phyloP scores from a whole-genome alignment of 192 early-diverging fungal genomes.

The Backusella macrospora region DNA sequence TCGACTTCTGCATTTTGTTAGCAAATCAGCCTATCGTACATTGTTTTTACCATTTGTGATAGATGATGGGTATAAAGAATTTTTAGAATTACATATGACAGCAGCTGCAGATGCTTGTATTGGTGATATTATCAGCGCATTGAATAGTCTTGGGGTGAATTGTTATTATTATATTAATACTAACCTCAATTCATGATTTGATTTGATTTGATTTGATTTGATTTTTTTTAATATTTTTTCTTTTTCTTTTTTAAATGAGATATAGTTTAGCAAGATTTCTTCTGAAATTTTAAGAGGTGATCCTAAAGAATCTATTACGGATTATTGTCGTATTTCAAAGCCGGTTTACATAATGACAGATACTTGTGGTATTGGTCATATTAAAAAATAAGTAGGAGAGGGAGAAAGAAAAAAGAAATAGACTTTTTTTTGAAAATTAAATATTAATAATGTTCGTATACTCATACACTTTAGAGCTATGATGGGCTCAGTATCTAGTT shows the following conservation, averaged over 20 bases:
- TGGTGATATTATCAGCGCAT: conserved; percentile 19
- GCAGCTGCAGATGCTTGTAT: conserved; percentile 15
- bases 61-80: background rate
- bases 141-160: conserved; percentile 24
- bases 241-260: background rate
- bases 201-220: background rate
- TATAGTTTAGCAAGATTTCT: conserved; percentile 27
- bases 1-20: conserved; percentile 24
- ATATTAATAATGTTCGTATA: background rate
- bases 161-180: background rate
- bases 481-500: conserved; percentile 27
- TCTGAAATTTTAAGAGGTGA: conserved; percentile 25
- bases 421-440: background rate
- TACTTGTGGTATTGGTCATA: conserved; percentile 13
- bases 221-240: background rate
- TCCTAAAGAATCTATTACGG: conserved; percentile 28
- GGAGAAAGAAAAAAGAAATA: background rate
- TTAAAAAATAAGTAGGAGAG: conserved; percentile 20
- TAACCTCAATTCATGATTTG: no score
- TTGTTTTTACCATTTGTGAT: background rate
- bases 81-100: conserved; percentile 6
- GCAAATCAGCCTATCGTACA: background rate
- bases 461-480: conserved; percentile 5
- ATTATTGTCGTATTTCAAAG: conserved; percentile 20
- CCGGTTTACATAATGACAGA: conserved; percentile 17